Evolutionary conservation across 768 basidiomycete genomes (phyloP).

Genomic region (Pisolithus sp.): DNA sequence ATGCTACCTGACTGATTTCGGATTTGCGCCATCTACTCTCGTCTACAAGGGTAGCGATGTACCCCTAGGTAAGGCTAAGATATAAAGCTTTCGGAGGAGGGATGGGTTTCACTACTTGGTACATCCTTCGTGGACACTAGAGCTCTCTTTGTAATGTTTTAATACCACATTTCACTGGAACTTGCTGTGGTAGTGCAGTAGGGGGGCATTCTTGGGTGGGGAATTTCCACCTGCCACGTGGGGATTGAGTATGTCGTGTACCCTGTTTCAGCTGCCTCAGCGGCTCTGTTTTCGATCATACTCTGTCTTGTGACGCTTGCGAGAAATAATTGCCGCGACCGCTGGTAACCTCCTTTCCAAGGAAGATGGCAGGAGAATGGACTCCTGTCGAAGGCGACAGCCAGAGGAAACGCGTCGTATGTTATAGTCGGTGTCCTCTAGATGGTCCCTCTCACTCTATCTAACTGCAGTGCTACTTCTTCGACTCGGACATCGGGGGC

Average conservation of each 20-base stretch:
- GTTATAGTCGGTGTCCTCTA: slow-evolving; percentile 25
- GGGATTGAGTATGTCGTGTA: too few species aligned
- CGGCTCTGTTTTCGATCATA: too few species aligned
- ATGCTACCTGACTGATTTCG: slow-evolving; percentile 69
- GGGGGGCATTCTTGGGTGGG: too few species aligned
- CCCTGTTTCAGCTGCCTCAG: too few species aligned
- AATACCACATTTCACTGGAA: too few species aligned
- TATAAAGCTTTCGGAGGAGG: slow-evolving; percentile 29
- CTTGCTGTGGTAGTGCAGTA: too few species aligned
- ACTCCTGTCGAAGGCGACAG: slow-evolving; percentile 63
- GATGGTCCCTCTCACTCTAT: slow-evolving; percentile 3
- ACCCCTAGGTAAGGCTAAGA: slow-evolving; percentile 59
- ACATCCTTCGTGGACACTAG: background rate
- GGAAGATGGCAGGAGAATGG: slow-evolving; percentile 38
- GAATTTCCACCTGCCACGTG: too few species aligned
- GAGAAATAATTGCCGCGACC: background rate
- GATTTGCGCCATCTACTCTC: slow-evolving; percentile 81
- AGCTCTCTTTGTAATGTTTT: too few species aligned
- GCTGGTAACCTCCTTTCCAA: background rate
- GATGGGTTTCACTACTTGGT: background rate
- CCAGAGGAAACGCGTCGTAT: slow-evolving; percentile 81
- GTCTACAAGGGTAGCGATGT: slow-evolving; percentile 65
- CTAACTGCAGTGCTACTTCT: slow-evolving; percentile 85
- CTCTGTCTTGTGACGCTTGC: too few species aligned
- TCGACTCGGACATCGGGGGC: slow-evolving; percentile 98